Evolutionary conservation across 805 yeast genomes (phyloP).

Genomic region (Millerozyma miso): DNA sequence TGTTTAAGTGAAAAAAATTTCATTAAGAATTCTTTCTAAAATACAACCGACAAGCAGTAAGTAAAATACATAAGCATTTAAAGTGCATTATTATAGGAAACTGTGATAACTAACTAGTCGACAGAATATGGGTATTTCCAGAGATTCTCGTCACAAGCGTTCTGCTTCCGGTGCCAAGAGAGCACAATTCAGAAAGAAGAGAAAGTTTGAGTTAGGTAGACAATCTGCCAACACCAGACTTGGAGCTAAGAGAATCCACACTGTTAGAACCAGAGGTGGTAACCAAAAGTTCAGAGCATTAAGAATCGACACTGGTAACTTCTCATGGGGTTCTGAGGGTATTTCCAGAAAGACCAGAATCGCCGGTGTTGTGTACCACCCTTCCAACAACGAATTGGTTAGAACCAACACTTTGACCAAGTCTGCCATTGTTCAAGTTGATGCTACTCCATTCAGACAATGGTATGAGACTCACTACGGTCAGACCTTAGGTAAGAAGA

Average conservation of each 20-base stretch:
- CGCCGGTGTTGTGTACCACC: constrained; percentile 97
- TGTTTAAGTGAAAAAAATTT: not conserved
- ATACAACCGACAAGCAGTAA: not conserved
- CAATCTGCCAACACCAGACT: constrained; percentile 99
- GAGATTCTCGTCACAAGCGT: constrained; percentile 99
- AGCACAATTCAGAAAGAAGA: constrained; percentile 99
- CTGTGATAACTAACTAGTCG: not conserved
- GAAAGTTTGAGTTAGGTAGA: constrained; percentile 99
- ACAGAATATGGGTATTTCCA: constrained; percentile 98
- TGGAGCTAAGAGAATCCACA: constrained; percentile 97
- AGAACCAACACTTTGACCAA: constrained; percentile 99
- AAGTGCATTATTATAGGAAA: not conserved
- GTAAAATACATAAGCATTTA: not conserved
- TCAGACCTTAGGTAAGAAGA: constrained; percentile 85
- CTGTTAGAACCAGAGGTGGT: constrained; percentile 99
- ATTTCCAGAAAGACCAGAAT: constrained; percentile 98
- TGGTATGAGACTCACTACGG: constrained; percentile 99
- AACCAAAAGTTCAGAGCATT: constrained; percentile 99
- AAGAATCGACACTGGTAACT: constrained; percentile 98
- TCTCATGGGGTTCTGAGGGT: constrained; percentile 99
- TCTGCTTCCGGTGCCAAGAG: constrained; percentile 99
- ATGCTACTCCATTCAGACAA: constrained; percentile 99
- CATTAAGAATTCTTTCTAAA: not conserved
- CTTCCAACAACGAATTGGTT: constrained; percentile 98
- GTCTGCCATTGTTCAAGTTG: constrained; percentile 98